A percentile compares a stretch with the other conserved stretches of the same genome.
Evolutionary conservation across 2,329 filamentous ascomycete genomes (phyloP).

Genomic region (Colletotrichum sansevieriae): DNA sequence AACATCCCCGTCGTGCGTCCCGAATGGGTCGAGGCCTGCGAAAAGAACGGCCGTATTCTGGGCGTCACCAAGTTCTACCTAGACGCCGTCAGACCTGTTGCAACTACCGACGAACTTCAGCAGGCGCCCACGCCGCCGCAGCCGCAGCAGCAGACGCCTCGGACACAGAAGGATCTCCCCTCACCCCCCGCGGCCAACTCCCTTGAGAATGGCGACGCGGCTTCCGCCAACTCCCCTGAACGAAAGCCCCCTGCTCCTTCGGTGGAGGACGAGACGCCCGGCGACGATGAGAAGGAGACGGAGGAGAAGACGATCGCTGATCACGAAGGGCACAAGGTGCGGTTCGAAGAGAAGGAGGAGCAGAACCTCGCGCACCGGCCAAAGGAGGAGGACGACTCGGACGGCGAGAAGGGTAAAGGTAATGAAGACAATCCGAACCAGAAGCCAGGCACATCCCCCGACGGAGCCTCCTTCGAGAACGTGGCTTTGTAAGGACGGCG

Average conservation of each 20-base stretch:
- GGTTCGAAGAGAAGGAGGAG: conserved; percentile 67
- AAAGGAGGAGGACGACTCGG: conserved; percentile 43
- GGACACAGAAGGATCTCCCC: conserved; percentile 53
- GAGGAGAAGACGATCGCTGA: conserved; percentile 54
- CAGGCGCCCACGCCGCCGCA: conserved; percentile 47
- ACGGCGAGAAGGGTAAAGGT: conserved; percentile 49
- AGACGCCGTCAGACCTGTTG: conserved; percentile 74
- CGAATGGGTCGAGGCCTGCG: conserved; percentile 98
- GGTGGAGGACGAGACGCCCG: conserved; percentile 46
- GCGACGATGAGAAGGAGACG: conserved; percentile 49
- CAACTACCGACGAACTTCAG: conserved; percentile 51
- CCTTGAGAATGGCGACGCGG: conserved; percentile 46
- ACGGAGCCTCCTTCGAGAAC: conserved; percentile 73
- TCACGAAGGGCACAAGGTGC: conserved; percentile 68
- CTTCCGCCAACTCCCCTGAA: conserved; percentile 33
- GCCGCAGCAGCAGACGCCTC: conserved; percentile 37
- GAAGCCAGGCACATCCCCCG: conserved; percentile 62
- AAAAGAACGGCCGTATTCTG: conserved; percentile 90
- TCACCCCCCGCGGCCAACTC: conserved; percentile 43
- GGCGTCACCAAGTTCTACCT: conserved; percentile 97
- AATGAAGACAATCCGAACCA: conserved; percentile 51
- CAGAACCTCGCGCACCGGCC: conserved; percentile 67
- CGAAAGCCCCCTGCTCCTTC: conserved; percentile 37
- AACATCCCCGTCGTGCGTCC: conserved; percentile 97
- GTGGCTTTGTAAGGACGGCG: conserved; percentile 65